These are phyloP conservation scores for Arabis hirsuta DNA, from an alignment of 345 rosid genomes.

Conservation along the genomic window DNA sequence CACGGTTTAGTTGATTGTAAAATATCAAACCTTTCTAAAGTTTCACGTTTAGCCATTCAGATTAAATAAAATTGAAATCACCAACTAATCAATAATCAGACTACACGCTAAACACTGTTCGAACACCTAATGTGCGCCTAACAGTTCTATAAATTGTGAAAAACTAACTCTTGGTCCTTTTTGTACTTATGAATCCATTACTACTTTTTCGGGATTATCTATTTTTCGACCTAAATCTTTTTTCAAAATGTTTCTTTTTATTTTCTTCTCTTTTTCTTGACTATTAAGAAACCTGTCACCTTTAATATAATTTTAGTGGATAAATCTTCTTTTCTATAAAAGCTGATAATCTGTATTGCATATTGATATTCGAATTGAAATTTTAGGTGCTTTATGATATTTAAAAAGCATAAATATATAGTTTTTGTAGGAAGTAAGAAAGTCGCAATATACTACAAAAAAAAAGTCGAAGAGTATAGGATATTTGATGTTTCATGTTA, in stretches of 20 bases:
- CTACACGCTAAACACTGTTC: conserved; percentile 30
- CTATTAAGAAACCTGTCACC: conserved; percentile 32
- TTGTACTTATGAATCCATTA: neutral
- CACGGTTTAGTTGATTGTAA: conserved; percentile 32
- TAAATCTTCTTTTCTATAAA: conserved; percentile 20
- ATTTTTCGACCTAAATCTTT: conserved; percentile 19
- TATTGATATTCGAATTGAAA: conserved; percentile 37
- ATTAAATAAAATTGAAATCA: neutral
- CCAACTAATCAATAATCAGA: neutral
- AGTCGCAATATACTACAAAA: neutral
- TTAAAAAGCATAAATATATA: neutral
- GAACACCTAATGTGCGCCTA: conserved; percentile 28
- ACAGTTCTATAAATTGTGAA: conserved; percentile 20
- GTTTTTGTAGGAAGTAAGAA: conserved; percentile 1
- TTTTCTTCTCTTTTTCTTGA: conserved; percentile 25
- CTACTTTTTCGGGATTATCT: conserved; percentile 5
- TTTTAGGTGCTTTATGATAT: conserved; percentile 20
- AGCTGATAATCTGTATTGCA: conserved; percentile 42
- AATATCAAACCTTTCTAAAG: conserved; percentile 24
- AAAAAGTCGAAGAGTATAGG: conserved; percentile 30
- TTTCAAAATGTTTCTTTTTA: conserved; percentile 1
- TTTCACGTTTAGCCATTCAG: neutral
- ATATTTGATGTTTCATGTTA: conserved; percentile 39
- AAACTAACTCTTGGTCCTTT: conserved; percentile 1
- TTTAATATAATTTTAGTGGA: conserved; percentile 33